Conservation (phyloP, 1,139 yeast genomes). For the Yamadazyma sp. region DNA sequence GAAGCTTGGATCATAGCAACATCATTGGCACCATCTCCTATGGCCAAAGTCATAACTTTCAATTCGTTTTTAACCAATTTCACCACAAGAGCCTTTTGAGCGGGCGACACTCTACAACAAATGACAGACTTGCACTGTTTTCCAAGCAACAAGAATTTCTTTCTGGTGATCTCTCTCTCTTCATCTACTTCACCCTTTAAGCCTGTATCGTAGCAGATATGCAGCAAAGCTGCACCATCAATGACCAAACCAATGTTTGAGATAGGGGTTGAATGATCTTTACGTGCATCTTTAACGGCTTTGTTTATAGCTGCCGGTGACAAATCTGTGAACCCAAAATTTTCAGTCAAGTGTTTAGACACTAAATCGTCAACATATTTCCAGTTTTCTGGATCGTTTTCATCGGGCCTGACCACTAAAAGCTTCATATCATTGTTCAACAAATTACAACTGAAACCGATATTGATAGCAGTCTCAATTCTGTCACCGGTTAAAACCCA, state of each 20-base stretch:
- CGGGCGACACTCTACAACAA: slow-evolving; percentile 66
- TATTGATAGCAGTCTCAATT: slow-evolving; percentile 96
- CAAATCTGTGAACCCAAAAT: slow-evolving; percentile 34
- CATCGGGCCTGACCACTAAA: slow-evolving; percentile 59
- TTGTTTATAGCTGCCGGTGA: slow-evolving; percentile 23
- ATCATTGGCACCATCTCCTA: slow-evolving; percentile 70
- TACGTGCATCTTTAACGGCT: slow-evolving; percentile 41
- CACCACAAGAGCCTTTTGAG: slow-evolving; percentile 62
- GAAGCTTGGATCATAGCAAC: slow-evolving; percentile 72
- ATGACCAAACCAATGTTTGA: slow-evolving; percentile 50
- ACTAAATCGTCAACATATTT: slow-evolving; percentile 35
- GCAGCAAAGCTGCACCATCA: slow-evolving; percentile 55
- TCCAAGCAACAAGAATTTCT: slow-evolving; percentile 54
- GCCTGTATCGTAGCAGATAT: slow-evolving; percentile 32
- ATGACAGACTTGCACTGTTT: slow-evolving; percentile 61
- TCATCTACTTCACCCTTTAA: slow-evolving; percentile 17
- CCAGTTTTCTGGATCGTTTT: slow-evolving; percentile 23
- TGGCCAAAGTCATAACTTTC: slow-evolving; percentile 62
- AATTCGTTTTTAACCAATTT: slow-evolving; percentile 50
- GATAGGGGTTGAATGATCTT: slow-evolving; percentile 53
- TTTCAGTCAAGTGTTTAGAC: slow-evolving; percentile 39
- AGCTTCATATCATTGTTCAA: slow-evolving; percentile 86
- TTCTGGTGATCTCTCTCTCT: slow-evolving; percentile 19
- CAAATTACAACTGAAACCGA: slow-evolving; percentile 93
- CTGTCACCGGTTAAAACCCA: slow-evolving; percentile 99